Base-by-base conservation (phyloP, 2,329 filamentous ascomycete genomes). In the Sarocladium brachiariae region DNA sequence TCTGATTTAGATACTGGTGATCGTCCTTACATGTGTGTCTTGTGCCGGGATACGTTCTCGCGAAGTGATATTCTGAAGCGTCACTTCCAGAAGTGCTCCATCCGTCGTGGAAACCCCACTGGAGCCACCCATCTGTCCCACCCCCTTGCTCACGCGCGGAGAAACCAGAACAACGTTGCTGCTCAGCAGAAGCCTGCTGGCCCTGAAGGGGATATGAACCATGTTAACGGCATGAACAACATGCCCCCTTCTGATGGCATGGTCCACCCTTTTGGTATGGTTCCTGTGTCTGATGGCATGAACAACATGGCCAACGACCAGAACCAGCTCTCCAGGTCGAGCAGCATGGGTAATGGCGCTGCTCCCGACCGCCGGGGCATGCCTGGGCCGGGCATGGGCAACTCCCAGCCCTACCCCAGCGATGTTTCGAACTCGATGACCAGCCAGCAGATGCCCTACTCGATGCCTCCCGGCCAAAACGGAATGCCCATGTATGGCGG, bases 1-100 rank as follows among this genome's bases (percentile, higher is more conserved):
- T 30, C 27, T 30, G n/a, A 51, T 41, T 61, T 37, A 96, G 92
- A 99, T 74, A 97, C 93, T 55, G 93, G 93, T 63, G 92, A 97
- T 69, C 89, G 93, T 58, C 93, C 93, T 52, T 99, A 99, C 74
- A 95, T 95, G 83, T 99, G 93, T 72, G 89, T 95, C 58, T 78
- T 99, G 49, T 99, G 93, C 77, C 90, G 93, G 68, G 93, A 97
- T 70, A 97, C 91, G 30, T 99, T 99, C 71, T 96, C 89, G 46
- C 86, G 93, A 67, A 96, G 90, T 77, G 93, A 99, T 66, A 97
- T 99, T 58, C 75, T 99, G 62, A 99, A 99, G 77, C 89, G 93
- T 57, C 93, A 99, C 73, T 99, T 97, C 72, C 91, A 96, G 70
- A 99, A 99, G 76, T 99, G 93, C 74, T 96, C 93, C 34, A 89